Evolutionary conservation across 768 basidiomycete species (phyloP).

Genomic region (Pholiota conissans): DNA sequence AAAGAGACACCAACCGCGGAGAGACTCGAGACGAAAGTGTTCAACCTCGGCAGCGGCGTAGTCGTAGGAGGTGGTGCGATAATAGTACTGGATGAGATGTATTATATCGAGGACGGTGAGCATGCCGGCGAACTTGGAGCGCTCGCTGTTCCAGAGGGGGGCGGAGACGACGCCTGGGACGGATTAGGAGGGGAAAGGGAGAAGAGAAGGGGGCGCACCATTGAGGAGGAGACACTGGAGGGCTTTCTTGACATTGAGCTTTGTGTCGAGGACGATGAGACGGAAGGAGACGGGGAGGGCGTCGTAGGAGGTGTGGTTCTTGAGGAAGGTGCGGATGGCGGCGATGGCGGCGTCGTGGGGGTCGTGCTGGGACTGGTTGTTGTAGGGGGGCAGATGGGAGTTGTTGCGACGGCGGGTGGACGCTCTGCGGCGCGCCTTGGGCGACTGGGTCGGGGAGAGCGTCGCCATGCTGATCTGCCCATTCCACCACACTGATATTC

Average conservation of each 20-base stretch:
- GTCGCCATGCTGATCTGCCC: constrained; percentile 36
- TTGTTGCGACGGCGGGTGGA: constrained; percentile 59
- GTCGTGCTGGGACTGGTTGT: constrained; percentile 46
- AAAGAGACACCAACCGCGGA: constrained; percentile 66
- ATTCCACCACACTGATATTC: constrained; percentile 8
- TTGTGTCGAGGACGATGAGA: constrained; percentile 94
- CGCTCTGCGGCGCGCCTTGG: constrained; percentile 50
- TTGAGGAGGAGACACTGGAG: constrained; percentile 85
- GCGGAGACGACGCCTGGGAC: constrained; percentile 91
- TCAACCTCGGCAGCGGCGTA: constrained; percentile 90
- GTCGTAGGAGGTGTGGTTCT: constrained; percentile 87
- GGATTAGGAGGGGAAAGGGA: constrained; percentile 10
- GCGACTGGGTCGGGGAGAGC: constrained; percentile 50
- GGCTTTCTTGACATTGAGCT: constrained; percentile 94
- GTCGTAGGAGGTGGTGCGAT: constrained; percentile 83
- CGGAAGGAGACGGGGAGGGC: constrained; percentile 97
- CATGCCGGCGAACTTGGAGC: constrained; percentile 94
- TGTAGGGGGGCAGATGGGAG: constrained; percentile 55
- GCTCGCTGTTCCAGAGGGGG: constrained; percentile 96
- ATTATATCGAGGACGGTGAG: constrained; percentile 99
- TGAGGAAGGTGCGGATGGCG: constrained; percentile 80
- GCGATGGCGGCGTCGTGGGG: constrained; percentile 68
- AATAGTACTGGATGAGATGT: constrained; percentile 98
- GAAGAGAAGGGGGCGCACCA: constrained; percentile 38
- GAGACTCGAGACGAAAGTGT: constrained; percentile 81